Conservation (phyloP, 257 asterid genomes). For the Nicotiana tabacum region DNA sequence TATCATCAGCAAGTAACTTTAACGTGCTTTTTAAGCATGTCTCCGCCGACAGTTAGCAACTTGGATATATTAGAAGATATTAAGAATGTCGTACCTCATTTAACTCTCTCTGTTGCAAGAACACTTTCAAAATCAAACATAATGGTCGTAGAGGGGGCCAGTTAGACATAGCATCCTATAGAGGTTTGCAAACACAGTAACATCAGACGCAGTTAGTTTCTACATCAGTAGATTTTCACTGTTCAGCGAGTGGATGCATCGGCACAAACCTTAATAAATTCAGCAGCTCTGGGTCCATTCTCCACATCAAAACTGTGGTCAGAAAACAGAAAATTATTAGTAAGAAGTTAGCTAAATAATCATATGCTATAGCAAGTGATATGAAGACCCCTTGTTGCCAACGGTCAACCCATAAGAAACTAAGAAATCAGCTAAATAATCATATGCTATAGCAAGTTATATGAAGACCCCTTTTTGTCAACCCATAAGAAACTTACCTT, state of each 20-base stretch:
- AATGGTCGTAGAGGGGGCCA: conserved; percentile 92
- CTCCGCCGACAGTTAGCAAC: neutral
- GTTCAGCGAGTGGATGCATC: neutral
- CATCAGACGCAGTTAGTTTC: neutral
- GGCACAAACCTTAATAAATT: conserved; percentile 63
- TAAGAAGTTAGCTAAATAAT: neutral
- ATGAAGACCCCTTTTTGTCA: neutral
- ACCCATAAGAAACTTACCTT: neutral
- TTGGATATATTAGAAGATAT: neutral
- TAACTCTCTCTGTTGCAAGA: conserved; percentile 91
- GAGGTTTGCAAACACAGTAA: neutral
- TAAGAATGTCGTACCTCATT: conserved; percentile 59
- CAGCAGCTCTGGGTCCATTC: conserved; percentile 97
- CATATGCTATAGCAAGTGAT: neutral
- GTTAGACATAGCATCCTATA: conserved; percentile 63
- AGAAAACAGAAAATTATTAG: conserved; percentile 9
- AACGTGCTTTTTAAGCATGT: neutral
- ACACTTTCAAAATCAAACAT: conserved; percentile 84
- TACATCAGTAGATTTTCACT: neutral
- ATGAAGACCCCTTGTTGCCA: neutral
- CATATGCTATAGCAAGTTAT: neutral
- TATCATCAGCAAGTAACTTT: neutral
- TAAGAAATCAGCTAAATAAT: neutral
- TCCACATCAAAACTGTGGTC: conserved; percentile 77
- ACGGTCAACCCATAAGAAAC: neutral